Evolutionary conservation across 768 basidiomycete species (phyloP).

Genomic region (Cantharellus anzutake): DNA sequence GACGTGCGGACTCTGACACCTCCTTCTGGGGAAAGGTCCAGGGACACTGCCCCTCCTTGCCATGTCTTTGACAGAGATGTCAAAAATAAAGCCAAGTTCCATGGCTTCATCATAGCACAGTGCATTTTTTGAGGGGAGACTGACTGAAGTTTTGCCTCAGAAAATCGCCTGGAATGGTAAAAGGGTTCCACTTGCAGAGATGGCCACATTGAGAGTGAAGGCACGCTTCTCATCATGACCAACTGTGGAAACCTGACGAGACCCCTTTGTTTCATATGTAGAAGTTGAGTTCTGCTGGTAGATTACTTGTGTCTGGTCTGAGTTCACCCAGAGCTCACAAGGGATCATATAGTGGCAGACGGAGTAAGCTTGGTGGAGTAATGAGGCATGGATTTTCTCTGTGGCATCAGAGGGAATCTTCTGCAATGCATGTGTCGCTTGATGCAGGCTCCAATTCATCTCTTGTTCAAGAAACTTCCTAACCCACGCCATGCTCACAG

Average conservation of each 20-base stretch:
- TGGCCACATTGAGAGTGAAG: slow-evolving; percentile 20
- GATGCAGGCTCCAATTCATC: slow-evolving; percentile 15
- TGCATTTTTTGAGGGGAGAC: not conserved
- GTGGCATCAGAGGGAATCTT: slow-evolving; percentile 19
- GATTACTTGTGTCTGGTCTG: slow-evolving; percentile 21
- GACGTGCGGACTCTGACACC: too few relatives aligned
- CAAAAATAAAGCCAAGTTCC: too few relatives aligned
- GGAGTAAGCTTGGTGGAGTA: slow-evolving; percentile 13
- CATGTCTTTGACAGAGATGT: too few relatives aligned
- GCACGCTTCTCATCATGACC: slow-evolving; percentile 26
- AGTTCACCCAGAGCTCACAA: slow-evolving; percentile 16
- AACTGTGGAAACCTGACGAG: slow-evolving; percentile 19
- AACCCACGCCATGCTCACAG: slow-evolving; percentile 15
- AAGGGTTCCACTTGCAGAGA: slow-evolving; percentile 16
- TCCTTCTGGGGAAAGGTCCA: too few relatives aligned
- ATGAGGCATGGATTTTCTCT: slow-evolving; percentile 9
- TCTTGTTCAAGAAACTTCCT: slow-evolving; percentile 11
- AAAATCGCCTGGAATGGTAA: slow-evolving; percentile 22
- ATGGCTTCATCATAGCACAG: too few relatives aligned
- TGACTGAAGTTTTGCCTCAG: not conserved
- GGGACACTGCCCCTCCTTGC: too few relatives aligned
- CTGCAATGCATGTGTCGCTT: slow-evolving; percentile 18
- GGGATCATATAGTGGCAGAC: slow-evolving; percentile 16
- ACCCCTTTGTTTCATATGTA: slow-evolving; percentile 17
- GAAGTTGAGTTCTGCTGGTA: slow-evolving; percentile 13